phyloP scores from a whole-genome alignment of 2,329 filamentous ascomycete species.

The Ceratocystis variospora region DNA sequence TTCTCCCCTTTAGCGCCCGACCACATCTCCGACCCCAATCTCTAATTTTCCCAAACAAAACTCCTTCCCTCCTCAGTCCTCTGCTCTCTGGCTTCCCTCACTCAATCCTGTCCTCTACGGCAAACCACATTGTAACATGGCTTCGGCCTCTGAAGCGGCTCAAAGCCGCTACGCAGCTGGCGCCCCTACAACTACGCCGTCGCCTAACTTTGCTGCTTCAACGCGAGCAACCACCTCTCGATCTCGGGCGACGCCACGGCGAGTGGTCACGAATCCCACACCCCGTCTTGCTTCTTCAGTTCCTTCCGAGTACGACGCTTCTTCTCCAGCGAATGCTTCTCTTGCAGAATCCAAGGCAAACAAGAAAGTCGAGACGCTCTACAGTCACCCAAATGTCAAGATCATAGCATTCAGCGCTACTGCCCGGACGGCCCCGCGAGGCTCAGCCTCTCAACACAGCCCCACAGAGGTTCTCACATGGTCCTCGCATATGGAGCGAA shows the following conservation, averaged over 20 bases:
- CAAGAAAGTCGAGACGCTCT: slow-evolving; percentile 51
- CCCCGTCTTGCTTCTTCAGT: slow-evolving; percentile 10
- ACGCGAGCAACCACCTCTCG: slow-evolving; percentile 15
- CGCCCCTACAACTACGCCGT: slow-evolving; percentile 13
- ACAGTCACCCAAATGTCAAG: slow-evolving; percentile 57
- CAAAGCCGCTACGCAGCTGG: slow-evolving; percentile 15
- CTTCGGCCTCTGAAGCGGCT: slow-evolving; percentile 15
- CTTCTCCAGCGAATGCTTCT: slow-evolving; percentile 7
- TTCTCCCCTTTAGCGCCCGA: background rate
- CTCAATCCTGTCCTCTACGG: too few species aligned
- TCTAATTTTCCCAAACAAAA: background rate
- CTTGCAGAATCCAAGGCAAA: slow-evolving; percentile 13
- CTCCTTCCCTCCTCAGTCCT: background rate
- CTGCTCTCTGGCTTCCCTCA: too few species aligned
- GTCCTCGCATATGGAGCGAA: slow-evolving; percentile 63
- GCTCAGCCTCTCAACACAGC: slow-evolving; percentile 28
- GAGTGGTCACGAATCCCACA: slow-evolving; percentile 17
- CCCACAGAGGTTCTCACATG: slow-evolving; percentile 52
- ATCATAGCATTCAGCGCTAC: slow-evolving; percentile 44
- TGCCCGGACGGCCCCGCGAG: slow-evolving; percentile 22
- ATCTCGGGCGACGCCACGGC: slow-evolving; percentile 13
- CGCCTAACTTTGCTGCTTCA: slow-evolving; percentile 9
- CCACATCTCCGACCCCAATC: background rate
- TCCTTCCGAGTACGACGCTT: slow-evolving; percentile 12
- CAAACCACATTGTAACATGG: too few species aligned